Percentiles rank a stretch among this genome's conserved stretches.
phyloP scores from a whole-genome alignment of 208 protist species.

The Acanthamoeba rhysodes region DNA sequence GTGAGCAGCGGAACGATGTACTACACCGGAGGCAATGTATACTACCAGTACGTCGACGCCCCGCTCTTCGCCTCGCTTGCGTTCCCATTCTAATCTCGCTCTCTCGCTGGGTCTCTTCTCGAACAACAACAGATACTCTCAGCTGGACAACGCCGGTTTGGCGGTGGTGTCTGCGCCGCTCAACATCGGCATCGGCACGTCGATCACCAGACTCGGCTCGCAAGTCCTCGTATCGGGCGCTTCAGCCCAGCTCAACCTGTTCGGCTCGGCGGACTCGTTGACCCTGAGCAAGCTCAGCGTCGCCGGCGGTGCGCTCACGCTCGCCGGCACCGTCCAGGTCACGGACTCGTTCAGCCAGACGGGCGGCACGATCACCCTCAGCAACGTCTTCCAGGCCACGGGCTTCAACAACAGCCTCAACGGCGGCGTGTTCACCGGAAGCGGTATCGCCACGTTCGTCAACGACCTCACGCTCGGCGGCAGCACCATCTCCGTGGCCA shows the following conservation, averaged over 20 bases:
- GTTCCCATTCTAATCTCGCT: not conserved
- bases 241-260: not conserved
- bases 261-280: not conserved
- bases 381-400: constrained; percentile 7
- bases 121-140: not conserved
- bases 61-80: not conserved
- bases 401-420: not conserved
- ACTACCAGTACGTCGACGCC: constrained; percentile 27
- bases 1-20: constrained; percentile 31
- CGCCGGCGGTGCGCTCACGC: not conserved
- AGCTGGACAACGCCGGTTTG: constrained; percentile 2
- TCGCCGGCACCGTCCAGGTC: not conserved
- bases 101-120: not conserved
- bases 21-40: constrained; percentile 8
- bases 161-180: not conserved
- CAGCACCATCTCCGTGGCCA: not conserved
- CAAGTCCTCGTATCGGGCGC: not conserved
- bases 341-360: not conserved
- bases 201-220: constrained; percentile 9
- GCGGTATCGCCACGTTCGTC: not conserved
- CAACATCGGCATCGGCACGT: constrained; percentile 40
- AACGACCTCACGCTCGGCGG: constrained; percentile 65
- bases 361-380: not conserved
- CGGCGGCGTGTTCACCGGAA: constrained; percentile 10
- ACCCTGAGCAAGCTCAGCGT: not conserved